Evolutionary conservation across 805 yeast species (phyloP).

Genomic region (Scheffersomyces spartinae): DNA sequence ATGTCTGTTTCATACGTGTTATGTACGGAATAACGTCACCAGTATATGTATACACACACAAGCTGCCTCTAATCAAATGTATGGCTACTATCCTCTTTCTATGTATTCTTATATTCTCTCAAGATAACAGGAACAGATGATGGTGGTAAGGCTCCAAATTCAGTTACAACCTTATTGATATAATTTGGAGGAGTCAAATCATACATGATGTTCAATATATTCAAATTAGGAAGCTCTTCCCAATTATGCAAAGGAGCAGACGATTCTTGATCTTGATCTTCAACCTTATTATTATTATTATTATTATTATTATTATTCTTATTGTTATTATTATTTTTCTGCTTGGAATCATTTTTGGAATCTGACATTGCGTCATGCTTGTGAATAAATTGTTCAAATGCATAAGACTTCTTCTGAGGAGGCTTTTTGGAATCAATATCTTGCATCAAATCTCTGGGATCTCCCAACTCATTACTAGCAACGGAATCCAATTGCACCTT

Average conservation of each 20-base stretch:
- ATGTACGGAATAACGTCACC: too few species aligned
- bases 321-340: neutral
- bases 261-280: slow-evolving; percentile 15
- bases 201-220: slow-evolving; percentile 75
- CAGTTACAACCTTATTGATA: slow-evolving; percentile 91
- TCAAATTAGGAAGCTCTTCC: slow-evolving; percentile 51
- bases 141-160: slow-evolving; percentile 92
- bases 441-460: slow-evolving; percentile 56
- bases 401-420: slow-evolving; percentile 46
- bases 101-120: slow-evolving; percentile 76
- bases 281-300: slow-evolving; percentile 7
- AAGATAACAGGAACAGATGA: slow-evolving; percentile 96
- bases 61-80: too few species aligned
- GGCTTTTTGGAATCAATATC: slow-evolving; percentile 37
- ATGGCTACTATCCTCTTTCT: too few species aligned
- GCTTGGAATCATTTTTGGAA: slow-evolving; percentile 1
- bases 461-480: slow-evolving; percentile 83
- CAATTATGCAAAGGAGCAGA: slow-evolving; percentile 52
- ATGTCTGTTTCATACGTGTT: too few species aligned
- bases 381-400: slow-evolving; percentile 50
- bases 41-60: too few species aligned
- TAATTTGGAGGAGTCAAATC: slow-evolving; percentile 92
- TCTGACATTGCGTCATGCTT: slow-evolving; percentile 26
- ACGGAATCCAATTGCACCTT: slow-evolving; percentile 95
- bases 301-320: neutral